Evolutionary conservation across 2,329 filamentous ascomycete species (phyloP), one percentile per base, ranked within the genome.

Genomic region (Phialophora expanda): DNA sequence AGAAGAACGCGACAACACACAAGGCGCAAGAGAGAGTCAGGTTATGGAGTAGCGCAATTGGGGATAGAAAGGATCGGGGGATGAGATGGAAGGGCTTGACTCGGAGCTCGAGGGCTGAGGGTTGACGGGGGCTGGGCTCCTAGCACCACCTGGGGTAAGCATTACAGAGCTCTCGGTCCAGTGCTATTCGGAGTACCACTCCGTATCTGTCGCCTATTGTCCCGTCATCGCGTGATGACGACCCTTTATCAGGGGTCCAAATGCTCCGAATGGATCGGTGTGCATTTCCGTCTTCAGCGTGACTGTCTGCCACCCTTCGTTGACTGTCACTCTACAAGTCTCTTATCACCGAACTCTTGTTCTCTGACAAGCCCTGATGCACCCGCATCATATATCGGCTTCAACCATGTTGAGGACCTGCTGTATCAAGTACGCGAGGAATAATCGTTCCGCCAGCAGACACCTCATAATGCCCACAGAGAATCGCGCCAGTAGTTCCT

Each of bases 1-100:
- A 34, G 56, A 57, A 56, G 51, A 58, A 64, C 62, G 64, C 64
- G 64, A 66, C 64, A 61, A 44, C 67, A 57, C 61, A 59, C 61
- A 58, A 48, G 61, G 32, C 56, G 55, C 60, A 53, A 34, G 48
- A 66, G 14, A 44, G 14, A n/a, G 12, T 51, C n/a, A 51, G 48
- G 20, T 22, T 51, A 44, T 17, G 14, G 48, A 26, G 48, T 51
- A 26, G 48, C 48, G 20, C 20, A 51, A 51, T 51, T 51, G 48
- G 20, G 48, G 26, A 28, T 51, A 51, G 48, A 24, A 28, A 26
- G 2, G 17, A 44, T 44, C 17, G 38, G 38, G 38, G 38, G 38
- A 44, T 20, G 38, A 44, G 17, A 7, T n/a, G 38, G 17, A n/a
- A 44, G 38, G 38, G 38, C 38, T 44, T 8, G 38, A n/a, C 38